phyloP scores from a whole-genome alignment of 148 eudicot species.

The Drosera capensis region DNA sequence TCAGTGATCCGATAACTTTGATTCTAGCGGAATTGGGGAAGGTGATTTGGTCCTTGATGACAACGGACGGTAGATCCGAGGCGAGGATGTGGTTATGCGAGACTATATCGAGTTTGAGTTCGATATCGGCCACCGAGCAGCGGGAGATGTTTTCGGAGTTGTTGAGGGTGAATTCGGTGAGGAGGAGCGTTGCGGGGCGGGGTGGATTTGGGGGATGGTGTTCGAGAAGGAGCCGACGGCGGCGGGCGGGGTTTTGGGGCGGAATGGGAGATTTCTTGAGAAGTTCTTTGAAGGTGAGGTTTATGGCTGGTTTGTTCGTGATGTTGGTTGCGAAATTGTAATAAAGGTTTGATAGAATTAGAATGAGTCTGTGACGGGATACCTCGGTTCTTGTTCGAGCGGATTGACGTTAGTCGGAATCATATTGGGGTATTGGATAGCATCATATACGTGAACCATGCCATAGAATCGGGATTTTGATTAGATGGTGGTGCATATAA shows the following conservation, averaged over 20 bases:
- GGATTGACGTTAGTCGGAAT: too few relatives aligned
- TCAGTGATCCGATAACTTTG: constrained; percentile 22
- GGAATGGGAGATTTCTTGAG: constrained; percentile 52
- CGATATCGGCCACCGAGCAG: constrained; percentile 26
- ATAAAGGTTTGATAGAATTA: not conserved
- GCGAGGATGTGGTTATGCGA: constrained; percentile 89
- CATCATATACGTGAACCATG: too few relatives aligned
- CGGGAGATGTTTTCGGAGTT: constrained; percentile 43
- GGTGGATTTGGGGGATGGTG: constrained; percentile 58
- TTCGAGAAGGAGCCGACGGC: constrained; percentile 50
- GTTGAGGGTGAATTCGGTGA: constrained; percentile 43
- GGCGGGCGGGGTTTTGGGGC: constrained; percentile 53
- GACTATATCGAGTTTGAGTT: constrained; percentile 40
- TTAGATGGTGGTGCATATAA: too few relatives aligned
- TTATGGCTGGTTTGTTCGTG: too few relatives aligned
- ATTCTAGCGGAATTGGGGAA: constrained; percentile 41
- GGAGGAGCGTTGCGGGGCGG: constrained; percentile 39
- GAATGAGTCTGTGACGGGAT: too few relatives aligned
- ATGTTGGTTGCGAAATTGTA: not conserved
- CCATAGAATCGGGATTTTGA: too few relatives aligned
- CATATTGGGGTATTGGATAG: too few relatives aligned
- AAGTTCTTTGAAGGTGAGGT: constrained; percentile 64
- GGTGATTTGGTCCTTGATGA: constrained; percentile 33
- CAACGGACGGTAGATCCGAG: constrained; percentile 70
- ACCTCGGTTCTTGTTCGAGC: too few relatives aligned